Percentiles rank a stretch among this genome's conserved stretches.
Conservation (phyloP, 345 rosid species). For the Microcos paniculata region DNA sequence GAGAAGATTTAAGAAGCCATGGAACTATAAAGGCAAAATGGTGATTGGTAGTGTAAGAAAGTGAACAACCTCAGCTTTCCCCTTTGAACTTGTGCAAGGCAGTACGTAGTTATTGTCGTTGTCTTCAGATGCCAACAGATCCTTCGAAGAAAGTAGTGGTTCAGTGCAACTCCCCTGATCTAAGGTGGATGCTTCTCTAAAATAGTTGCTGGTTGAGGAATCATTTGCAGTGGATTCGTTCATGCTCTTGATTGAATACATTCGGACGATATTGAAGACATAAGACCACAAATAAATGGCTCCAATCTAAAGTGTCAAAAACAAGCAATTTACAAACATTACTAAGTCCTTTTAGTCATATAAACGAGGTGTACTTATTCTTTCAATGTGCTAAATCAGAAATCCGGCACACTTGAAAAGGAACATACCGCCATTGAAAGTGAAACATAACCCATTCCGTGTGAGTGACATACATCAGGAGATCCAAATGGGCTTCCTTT, state of each 20-base stretch:
- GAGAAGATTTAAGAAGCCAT: background rate
- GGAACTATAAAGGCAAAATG: background rate
- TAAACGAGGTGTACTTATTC: too few species aligned
- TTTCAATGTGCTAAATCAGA: too few species aligned
- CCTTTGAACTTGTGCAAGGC: background rate
- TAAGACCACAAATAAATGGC: conserved; percentile 41
- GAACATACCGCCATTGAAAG: conserved; percentile 51
- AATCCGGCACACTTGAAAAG: background rate
- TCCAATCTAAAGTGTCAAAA: conserved; percentile 26
- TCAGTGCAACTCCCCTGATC: conserved; percentile 17
- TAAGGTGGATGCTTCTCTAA: conserved; percentile 9
- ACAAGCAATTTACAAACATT: background rate
- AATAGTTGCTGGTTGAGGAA: background rate
- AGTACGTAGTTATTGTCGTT: background rate
- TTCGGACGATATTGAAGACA: conserved; percentile 29
- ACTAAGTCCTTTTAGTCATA: too few species aligned
- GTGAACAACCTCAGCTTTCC: background rate
- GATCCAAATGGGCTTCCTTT: conserved; percentile 48
- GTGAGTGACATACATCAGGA: conserved; percentile 24
- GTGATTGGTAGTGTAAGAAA: background rate
- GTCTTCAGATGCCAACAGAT: background rate
- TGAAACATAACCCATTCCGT: conserved; percentile 46
- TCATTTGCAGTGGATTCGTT: background rate
- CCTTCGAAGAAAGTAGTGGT: conserved; percentile 22
- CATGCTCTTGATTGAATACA: conserved; percentile 10